A percentile compares a stretch with the other conserved stretches of the same genome.
Evolutionary conservation across 2,329 filamentous ascomycete species (phyloP).

Genomic region (Monosporascus cannonballus): DNA sequence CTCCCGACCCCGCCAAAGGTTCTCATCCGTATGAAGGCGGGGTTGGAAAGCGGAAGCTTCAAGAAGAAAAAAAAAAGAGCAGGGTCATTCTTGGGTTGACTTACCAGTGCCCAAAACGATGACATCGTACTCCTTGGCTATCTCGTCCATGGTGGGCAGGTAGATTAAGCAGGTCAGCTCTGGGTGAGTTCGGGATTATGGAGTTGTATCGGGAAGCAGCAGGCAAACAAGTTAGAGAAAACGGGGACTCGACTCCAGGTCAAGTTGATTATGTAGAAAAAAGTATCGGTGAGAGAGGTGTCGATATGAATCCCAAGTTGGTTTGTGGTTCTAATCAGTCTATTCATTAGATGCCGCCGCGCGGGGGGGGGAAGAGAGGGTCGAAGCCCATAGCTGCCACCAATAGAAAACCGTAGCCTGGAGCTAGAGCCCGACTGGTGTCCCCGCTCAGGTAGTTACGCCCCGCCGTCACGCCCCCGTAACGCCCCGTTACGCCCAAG

Average conservation of each 20-base stretch:
- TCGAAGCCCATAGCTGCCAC: background rate
- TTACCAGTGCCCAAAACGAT: constrained; percentile 95
- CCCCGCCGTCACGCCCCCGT: no score
- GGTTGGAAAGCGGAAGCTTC: constrained; percentile 14
- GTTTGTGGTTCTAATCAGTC: background rate
- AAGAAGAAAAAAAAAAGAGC: constrained; percentile 16
- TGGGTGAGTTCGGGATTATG: constrained; percentile 14
- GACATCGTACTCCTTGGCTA: constrained; percentile 97
- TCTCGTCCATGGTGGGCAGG: constrained; percentile 77
- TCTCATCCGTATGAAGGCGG: constrained; percentile 2
- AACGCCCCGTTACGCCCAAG: background rate
- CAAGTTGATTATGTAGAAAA: constrained; percentile 11
- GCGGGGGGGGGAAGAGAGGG: background rate
- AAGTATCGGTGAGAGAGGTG: constrained; percentile 26
- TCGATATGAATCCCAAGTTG: constrained; percentile 1
- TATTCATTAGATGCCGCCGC: background rate
- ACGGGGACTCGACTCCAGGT: constrained; percentile 16
- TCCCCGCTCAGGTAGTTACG: no score
- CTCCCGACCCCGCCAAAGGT: constrained; percentile 8
- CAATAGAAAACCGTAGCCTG: background rate
- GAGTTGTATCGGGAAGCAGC: constrained; percentile 8
- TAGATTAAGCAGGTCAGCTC: no score
- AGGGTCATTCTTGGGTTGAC: constrained; percentile 17
- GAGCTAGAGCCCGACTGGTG: no score
- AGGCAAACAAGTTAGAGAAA: background rate